These are phyloP conservation scores for Lojkania enalia DNA, from an alignment of 2,329 filamentous ascomycete species.

Conservation along the genomic window DNA sequence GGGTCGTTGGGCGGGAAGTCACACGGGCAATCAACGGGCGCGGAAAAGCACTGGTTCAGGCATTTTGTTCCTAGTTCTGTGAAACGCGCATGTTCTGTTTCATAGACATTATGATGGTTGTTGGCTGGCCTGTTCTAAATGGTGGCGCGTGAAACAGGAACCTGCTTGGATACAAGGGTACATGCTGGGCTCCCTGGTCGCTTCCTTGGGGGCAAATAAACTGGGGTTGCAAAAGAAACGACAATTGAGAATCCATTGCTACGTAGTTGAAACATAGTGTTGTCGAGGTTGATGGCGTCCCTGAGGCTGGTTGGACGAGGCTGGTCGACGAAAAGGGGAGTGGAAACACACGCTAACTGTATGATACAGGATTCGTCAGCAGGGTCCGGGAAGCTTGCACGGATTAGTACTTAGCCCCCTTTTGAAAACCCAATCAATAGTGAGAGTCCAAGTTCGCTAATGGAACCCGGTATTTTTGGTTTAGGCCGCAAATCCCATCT, in stretches of 20 bases:
- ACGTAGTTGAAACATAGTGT: background rate
- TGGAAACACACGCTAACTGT: no score
- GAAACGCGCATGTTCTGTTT: constrained; percentile 16
- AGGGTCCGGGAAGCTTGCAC: no score
- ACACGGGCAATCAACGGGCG: constrained; percentile 16
- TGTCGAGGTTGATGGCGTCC: background rate
- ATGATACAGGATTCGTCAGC: no score
- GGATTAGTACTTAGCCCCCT: no score
- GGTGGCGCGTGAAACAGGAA: constrained; percentile 14
- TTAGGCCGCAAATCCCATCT: no score
- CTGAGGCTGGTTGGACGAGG: background rate
- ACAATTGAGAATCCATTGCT: background rate
- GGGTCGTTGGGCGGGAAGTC: constrained; percentile 10
- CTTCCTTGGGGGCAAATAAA: background rate
- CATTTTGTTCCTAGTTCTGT: constrained; percentile 6
- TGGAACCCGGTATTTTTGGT: no score
- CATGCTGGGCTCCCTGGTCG: constrained; percentile 4
- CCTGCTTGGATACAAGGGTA: background rate
- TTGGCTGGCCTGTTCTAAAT: constrained; percentile 8
- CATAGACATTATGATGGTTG: constrained; percentile 13
- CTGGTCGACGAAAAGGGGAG: no score
- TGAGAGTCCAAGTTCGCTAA: no score
- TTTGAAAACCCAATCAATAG: no score
- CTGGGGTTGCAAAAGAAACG: background rate
- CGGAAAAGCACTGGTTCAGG: constrained; percentile 9